Evolutionary conservation across 805 yeast species (phyloP).

Genomic region (Saturnispora quitensis): DNA sequence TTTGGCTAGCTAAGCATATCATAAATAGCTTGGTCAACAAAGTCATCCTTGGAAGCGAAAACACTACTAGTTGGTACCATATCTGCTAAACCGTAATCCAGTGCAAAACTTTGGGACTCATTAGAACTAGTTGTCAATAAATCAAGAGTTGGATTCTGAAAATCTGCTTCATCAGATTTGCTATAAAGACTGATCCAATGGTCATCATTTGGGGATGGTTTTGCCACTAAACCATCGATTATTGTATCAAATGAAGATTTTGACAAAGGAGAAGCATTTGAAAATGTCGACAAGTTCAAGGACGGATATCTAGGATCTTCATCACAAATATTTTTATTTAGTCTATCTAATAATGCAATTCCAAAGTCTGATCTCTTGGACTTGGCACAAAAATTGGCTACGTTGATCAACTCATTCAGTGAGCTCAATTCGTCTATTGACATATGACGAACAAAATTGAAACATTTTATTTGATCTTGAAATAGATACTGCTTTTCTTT

Average conservation of each 20-base stretch:
- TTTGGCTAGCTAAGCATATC: conserved; percentile 11
- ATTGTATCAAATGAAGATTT: not conserved
- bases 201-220: conserved; percentile 1
- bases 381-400: not conserved
- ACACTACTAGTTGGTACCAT: not conserved
- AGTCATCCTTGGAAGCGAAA: conserved; percentile 1
- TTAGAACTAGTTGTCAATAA: not conserved
- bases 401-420: conserved; percentile 10
- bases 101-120: not conserved
- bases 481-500: conserved; percentile 11
- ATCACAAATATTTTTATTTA: conserved; percentile 1
- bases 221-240: not conserved
- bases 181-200: conserved; percentile 20
- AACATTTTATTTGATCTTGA: not conserved
- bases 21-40: conserved; percentile 13
- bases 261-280: not conserved
- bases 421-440: conserved; percentile 14
- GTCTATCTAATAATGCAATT: not conserved
- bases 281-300: not conserved
- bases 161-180: not conserved
- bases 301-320: conserved; percentile 3
- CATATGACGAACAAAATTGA: conserved; percentile 15
- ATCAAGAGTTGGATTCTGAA: not conserved
- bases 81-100: conserved; percentile 2
- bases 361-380: conserved; percentile 4